Evolutionary conservation across 2,329 filamentous ascomycete species (phyloP).

Genomic region (Grosmannia serpens): DNA sequence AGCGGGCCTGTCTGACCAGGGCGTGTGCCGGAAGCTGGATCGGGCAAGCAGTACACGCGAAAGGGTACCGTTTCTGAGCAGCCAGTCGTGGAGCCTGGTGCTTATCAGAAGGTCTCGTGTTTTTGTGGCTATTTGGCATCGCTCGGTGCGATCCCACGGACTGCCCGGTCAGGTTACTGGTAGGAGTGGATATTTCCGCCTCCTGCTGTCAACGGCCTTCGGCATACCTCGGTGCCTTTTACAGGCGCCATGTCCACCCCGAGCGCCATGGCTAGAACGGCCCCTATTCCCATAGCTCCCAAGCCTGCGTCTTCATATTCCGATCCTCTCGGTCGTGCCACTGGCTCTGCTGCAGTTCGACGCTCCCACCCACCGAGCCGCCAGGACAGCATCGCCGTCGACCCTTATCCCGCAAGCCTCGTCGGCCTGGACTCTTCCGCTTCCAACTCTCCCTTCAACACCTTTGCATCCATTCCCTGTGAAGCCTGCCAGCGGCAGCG

Average conservation of each 20-base stretch:
- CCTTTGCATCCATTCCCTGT: slow-evolving; percentile 43
- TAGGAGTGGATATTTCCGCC: not conserved
- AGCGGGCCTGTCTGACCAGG: no score
- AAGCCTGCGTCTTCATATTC: slow-evolving; percentile 33
- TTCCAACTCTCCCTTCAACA: slow-evolving; percentile 31
- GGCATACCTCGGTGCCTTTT: not conserved
- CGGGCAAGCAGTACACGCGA: no score
- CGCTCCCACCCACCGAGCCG: slow-evolving; percentile 27
- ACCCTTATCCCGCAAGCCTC: slow-evolving; percentile 38
- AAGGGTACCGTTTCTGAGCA: not conserved
- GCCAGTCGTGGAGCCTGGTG: not conserved
- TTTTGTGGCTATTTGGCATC: not conserved
- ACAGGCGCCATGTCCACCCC: slow-evolving; percentile 39
- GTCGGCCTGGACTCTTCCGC: slow-evolving; percentile 42
- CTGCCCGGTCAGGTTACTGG: not conserved
- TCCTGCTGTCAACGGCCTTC: not conserved
- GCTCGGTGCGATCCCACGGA: not conserved
- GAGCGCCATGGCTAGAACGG: slow-evolving; percentile 44
- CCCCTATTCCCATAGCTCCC: slow-evolving; percentile 54
- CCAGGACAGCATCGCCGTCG: slow-evolving; percentile 35
- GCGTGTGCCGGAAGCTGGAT: no score
- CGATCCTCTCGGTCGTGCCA: slow-evolving; percentile 18
- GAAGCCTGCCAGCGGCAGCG: slow-evolving; percentile 65
- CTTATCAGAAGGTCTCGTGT: not conserved
- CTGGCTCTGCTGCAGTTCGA: slow-evolving; percentile 8